Evolutionary conservation across 1,139 yeast species (phyloP).

Genomic region (Wickerhamiella pararugosa): DNA sequence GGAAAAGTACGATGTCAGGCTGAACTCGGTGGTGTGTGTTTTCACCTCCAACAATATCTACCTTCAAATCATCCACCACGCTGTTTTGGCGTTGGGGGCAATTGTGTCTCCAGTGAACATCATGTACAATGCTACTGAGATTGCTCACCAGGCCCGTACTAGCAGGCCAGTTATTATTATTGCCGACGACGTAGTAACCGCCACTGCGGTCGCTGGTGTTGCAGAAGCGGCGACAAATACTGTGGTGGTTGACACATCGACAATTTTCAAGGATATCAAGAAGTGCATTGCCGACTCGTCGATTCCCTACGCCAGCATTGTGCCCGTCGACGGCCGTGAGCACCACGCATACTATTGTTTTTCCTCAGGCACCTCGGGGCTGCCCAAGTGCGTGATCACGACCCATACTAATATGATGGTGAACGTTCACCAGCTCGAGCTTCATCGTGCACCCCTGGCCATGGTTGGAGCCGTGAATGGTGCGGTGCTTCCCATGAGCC

Average conservation of each 20-base stretch:
- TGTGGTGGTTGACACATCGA: slow-evolving; percentile 6
- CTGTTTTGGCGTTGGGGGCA: slow-evolving; percentile 21
- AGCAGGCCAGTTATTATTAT: slow-evolving; percentile 19
- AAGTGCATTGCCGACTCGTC: slow-evolving; percentile 7
- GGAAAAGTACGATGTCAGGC: slow-evolving; percentile 15
- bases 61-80: slow-evolving; percentile 20
- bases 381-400: slow-evolving; percentile 55
- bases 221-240: slow-evolving; percentile 17
- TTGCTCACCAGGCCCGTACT: slow-evolving; percentile 20
- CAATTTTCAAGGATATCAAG: slow-evolving; percentile 12
- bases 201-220: slow-evolving; percentile 10
- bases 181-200: slow-evolving; percentile 15
- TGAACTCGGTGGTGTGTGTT: slow-evolving; percentile 21
- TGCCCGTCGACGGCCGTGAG: slow-evolving; percentile 13
- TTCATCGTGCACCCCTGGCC: not conserved
- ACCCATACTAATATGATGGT: slow-evolving; percentile 31
- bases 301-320: slow-evolving; percentile 9
- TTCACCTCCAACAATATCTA: slow-evolving; percentile 19
- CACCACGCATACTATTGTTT: slow-evolving; percentile 29
- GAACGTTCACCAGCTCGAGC: slow-evolving; percentile 11
- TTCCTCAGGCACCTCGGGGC: slow-evolving; percentile 67
- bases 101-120: slow-evolving; percentile 23
- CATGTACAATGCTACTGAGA: slow-evolving; percentile 22
- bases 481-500: slow-evolving; percentile 26
- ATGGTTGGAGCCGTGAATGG: slow-evolving; percentile 1